phyloP scores from a whole-genome alignment of 2,329 filamentous ascomycete species.

The Microcyclospora pomicola region DNA sequence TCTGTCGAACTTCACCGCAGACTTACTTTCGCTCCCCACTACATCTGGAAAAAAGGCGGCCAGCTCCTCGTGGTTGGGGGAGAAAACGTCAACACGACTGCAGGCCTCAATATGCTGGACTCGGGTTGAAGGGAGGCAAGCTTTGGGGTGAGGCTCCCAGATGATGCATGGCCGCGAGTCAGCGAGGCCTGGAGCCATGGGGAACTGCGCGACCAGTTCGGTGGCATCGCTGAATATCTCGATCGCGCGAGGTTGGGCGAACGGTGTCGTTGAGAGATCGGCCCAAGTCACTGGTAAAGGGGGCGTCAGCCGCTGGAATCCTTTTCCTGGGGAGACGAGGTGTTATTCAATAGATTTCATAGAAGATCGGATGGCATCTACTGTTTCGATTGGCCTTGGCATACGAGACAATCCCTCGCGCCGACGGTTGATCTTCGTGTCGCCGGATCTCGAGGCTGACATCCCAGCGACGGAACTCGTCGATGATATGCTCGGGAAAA shows the following conservation, averaged over 20 bases:
- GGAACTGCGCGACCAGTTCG: constrained; percentile 7
- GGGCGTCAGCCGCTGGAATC: constrained; percentile 12
- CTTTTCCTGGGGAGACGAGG: constrained; percentile 3
- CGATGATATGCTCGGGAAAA: constrained; percentile 9
- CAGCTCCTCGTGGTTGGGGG: constrained; percentile 18
- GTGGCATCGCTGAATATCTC: constrained; percentile 16
- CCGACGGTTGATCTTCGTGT: constrained; percentile 5
- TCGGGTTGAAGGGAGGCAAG: constrained; percentile 10
- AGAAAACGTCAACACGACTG: constrained; percentile 14
- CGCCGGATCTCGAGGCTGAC: constrained; percentile 8
- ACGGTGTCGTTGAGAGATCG: constrained; percentile 5
- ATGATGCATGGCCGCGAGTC: constrained; percentile 9
- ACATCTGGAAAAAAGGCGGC: constrained; percentile 9
- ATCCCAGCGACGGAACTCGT: constrained; percentile 10
- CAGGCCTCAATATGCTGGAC: constrained; percentile 8
- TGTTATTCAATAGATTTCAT: not conserved
- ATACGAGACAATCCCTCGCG: constrained; percentile 15
- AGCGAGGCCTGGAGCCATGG: not conserved
- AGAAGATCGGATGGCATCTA: constrained; percentile 1
- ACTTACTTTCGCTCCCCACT: not conserved
- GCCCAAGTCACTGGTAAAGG: constrained; percentile 9
- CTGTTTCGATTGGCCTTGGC: constrained; percentile 7
- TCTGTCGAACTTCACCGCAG: constrained; percentile 5
- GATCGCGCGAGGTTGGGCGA: constrained; percentile 6
- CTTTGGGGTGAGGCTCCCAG: constrained; percentile 19